Base-by-base conservation (phyloP, 1,139 yeast genomes). In the Casaregolazyma suthepensis region DNA sequence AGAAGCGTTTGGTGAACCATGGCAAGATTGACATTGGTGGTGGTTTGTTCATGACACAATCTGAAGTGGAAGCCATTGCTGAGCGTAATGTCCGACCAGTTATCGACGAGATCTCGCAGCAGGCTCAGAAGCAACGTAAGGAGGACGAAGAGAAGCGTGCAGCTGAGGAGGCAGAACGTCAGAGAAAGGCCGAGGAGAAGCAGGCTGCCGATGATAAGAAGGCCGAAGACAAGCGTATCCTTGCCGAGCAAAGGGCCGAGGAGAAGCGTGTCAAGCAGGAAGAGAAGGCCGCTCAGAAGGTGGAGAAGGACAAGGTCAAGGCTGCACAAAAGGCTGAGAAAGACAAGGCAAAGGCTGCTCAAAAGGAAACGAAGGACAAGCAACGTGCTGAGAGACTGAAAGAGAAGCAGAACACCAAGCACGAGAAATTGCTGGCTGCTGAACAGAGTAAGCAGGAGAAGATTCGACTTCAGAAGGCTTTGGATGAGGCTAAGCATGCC, bases 1-100 rank as follows among this genome's bases (percentile, higher is more conserved):
- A 78, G 54, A 82, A 79, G 62, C 76, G 90, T 62, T 66, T 80
- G 55, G 78, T 74, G 54, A 66, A 67, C 57, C 69, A 64, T 48
- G 89, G 88, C 50, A 77, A 84, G 66, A 77, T 89, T 62, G 79
- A 89, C 64, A 73, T 91, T 60, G 99, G 99, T 57, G 96, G 96
- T 61, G 98, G 98, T 2, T 77, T 88, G 61, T 81, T 80, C 64
- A 82, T 91, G 78, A 76, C 87, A 50, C 87, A 80, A 59, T 78
- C 76, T 23, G 96, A 91, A 66, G 81, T 93, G 58, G 86, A 87
- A 58, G 79, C 79, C 52, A 81, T 93, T 75, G 98, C 98, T n/a
- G 74, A 83, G 54, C 78, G 83, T 53, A 77, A 87, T 65, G 96
- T 93, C 55, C 77, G 79, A 57, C 99, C 99, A 10, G 93, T 91